Base-by-base conservation (phyloP, 1,284 basidiomycete species). In the Ceratorhiza oryzae-sativae region DNA sequence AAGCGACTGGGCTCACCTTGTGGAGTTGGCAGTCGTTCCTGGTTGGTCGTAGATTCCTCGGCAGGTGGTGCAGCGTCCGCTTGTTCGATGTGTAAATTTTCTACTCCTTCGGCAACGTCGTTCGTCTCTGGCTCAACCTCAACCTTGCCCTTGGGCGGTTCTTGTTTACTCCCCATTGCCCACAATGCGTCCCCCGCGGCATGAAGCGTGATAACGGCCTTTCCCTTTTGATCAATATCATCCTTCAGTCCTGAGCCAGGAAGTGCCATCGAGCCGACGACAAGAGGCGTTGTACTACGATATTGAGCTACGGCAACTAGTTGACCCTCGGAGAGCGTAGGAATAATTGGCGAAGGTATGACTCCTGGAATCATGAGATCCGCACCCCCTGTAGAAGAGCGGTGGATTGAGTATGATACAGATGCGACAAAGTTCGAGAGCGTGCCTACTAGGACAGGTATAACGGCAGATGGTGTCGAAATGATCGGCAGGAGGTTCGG, bases 341-440 rank as follows among this genome's bases (percentile, higher is more conserved):
- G 87, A 79, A 77, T 84, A 81, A 77, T 86, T 83, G 53, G 89
- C 81, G 74, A 72, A 51, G 65, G 81, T 86, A 78, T 77, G 88
- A 91, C 89, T 80, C 91, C 91, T 2, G 90, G 90, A 42, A 91
- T 87, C 90, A 92, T 92, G 5, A 93, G 83, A 80, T 92, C 90
- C 0, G 91, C 90, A 25, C 91, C 92, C n/a, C 53, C 65, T 70
- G 3, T 73, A 39, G 20, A 62, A 36, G 15, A 25, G 10, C 13
- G 25, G 23, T 1, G 18, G 49, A 27, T 70, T 70, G 53, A 58
- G 65, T 58, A 36, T 9, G 13, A 46, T 58, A 41, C n/a, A 27
- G n/a, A 27, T 41, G 30, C 10, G 53, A 3, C 20, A n/a, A 48
- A 42, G 6, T 25, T 34, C 15, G 6, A 13, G 53, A 58, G 41